These are phyloP conservation scores for Ampelomyces quisqualis DNA, from an alignment of 2,329 filamentous ascomycete genomes.

Conservation along the genomic window DNA sequence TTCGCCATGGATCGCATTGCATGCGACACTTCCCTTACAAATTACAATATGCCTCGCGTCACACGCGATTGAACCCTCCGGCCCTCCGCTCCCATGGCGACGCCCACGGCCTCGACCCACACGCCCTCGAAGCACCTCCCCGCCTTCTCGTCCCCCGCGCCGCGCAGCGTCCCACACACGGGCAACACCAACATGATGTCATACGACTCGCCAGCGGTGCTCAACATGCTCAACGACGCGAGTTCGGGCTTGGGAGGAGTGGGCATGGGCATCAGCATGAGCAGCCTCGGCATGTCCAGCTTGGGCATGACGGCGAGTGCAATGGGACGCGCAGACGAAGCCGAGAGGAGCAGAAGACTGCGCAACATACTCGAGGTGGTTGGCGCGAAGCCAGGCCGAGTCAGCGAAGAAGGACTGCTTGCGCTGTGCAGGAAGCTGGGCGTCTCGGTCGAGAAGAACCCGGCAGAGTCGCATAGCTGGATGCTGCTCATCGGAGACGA, in stretches of 20 bases:
- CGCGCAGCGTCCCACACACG: slow-evolving; percentile 46
- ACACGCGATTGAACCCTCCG: neutral
- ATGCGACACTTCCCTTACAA: neutral
- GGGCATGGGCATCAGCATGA: slow-evolving; percentile 42
- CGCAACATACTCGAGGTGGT: slow-evolving; percentile 67
- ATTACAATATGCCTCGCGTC: neutral
- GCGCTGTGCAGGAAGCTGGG: slow-evolving; percentile 67
- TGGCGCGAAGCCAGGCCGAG: slow-evolving; percentile 65
- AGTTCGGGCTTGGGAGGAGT: slow-evolving; percentile 41
- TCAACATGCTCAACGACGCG: slow-evolving; percentile 45
- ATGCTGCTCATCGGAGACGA: slow-evolving; percentile 41
- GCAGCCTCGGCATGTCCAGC: slow-evolving; percentile 46
- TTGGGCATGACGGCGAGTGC: slow-evolving; percentile 42
- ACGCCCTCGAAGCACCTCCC: slow-evolving; percentile 42
- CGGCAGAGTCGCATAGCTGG: slow-evolving; percentile 32
- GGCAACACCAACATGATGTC: slow-evolving; percentile 41
- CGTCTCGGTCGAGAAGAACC: slow-evolving; percentile 51
- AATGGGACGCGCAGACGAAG: slow-evolving; percentile 52
- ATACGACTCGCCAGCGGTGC: slow-evolving; percentile 47
- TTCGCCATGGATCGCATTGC: neutral
- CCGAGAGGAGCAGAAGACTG: slow-evolving; percentile 54
- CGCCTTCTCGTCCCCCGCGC: slow-evolving; percentile 45
- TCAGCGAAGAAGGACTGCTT: slow-evolving; percentile 75
- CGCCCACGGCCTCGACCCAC: slow-evolving; percentile 41
- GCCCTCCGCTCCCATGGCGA: slow-evolving; percentile 29